Evolutionary conservation across 1,139 yeast species (phyloP).

Genomic region (Hansenula lynferdii): DNA sequence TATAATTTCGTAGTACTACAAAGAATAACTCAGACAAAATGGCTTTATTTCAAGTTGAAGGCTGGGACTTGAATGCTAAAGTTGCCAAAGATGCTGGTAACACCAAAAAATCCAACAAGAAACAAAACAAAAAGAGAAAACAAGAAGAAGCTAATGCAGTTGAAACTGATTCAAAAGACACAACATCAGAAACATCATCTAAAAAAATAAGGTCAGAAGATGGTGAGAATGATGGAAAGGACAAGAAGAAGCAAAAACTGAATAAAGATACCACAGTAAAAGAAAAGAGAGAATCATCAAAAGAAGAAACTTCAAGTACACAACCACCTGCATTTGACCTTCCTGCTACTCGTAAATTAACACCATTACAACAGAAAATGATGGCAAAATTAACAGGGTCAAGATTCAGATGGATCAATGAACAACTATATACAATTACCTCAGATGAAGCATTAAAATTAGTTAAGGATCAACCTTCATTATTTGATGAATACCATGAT

Average conservation of each 20-base stretch:
- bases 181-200: conserved; percentile 3
- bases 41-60: conserved; percentile 77
- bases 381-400: conserved; percentile 92
- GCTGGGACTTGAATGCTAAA: conserved; percentile 61
- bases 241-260: conserved; percentile 4
- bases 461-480: conserved; percentile 74
- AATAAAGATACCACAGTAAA: conserved; percentile 4
- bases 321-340: conserved; percentile 13
- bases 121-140: conserved; percentile 29
- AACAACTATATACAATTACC: conserved; percentile 80
- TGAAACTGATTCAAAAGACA: background rate
- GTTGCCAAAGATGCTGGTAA: conserved; percentile 21
- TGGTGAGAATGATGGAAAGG: background rate
- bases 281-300: conserved; percentile 2
- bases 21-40: conserved; percentile 25
- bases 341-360: conserved; percentile 42
- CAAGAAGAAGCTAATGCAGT: conserved; percentile 11
- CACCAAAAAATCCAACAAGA: conserved; percentile 34
- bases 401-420: conserved; percentile 96
- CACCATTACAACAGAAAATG: conserved; percentile 95
- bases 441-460: conserved; percentile 74
- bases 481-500: conserved; percentile 91
- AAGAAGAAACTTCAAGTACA: conserved; percentile 6
- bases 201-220: conserved; percentile 1
- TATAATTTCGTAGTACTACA: background rate